These are phyloP conservation scores for Berberis vulgaris DNA, from an alignment of 164 flowering plant genomes.

Conservation along the genomic window DNA sequence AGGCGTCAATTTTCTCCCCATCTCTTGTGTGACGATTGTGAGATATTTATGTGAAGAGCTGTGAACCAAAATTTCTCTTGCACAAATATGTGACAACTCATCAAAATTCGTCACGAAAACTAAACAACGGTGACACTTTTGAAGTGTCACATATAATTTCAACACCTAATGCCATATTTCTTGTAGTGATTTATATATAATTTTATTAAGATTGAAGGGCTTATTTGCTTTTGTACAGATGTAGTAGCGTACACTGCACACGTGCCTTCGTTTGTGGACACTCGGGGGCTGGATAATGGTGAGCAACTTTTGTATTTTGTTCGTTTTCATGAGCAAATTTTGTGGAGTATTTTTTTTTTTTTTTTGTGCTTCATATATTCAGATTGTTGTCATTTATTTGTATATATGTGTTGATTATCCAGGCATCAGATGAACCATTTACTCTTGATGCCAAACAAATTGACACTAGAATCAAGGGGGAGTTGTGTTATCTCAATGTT, in stretches of 20 bases:
- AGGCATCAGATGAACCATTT: conserved; percentile 81
- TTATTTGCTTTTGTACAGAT: conserved; percentile 32
- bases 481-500: conserved; percentile 56
- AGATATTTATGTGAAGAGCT: too few species aligned
- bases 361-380: neutral
- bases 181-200: too few species aligned
- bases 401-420: neutral
- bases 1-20: too few species aligned
- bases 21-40: too few species aligned
- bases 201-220: too few species aligned
- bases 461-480: conserved; percentile 54
- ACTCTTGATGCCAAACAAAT: conserved; percentile 43
- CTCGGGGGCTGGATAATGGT: conserved; percentile 98
- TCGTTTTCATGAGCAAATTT: neutral
- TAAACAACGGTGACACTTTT: too few species aligned
- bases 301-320: conserved; percentile 2
- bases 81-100: too few species aligned
- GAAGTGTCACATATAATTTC: too few species aligned
- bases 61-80: too few species aligned
- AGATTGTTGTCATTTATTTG: neutral
- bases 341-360: neutral
- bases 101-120: too few species aligned
- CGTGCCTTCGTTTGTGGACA: conserved; percentile 85
- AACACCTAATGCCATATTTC: too few species aligned
- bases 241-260: conserved; percentile 77